Evolutionary conservation across 1,284 basidiomycete genomes (phyloP).

Genomic region (Vanrija humicola): DNA sequence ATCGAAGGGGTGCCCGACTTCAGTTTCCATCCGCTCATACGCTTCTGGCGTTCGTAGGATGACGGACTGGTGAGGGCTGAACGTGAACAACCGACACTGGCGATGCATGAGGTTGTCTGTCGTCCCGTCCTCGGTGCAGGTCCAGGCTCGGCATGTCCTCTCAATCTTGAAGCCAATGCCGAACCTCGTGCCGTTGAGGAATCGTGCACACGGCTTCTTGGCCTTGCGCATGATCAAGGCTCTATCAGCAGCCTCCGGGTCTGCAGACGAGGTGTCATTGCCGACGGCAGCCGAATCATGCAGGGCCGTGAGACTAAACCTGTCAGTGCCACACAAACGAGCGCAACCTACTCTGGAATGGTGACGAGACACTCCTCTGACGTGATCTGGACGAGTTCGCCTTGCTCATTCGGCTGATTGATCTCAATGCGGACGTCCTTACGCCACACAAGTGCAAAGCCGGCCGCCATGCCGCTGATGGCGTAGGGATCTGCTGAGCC

Average conservation of each 20-base stretch:
- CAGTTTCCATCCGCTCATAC: constrained; percentile 42
- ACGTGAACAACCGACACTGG: constrained; percentile 74
- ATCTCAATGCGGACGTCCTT: constrained; percentile 71
- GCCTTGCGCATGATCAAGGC: constrained; percentile 29
- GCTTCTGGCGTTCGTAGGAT: constrained; percentile 57
- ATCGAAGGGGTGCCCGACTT: constrained; percentile 56
- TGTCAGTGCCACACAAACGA: not conserved
- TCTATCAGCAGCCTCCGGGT: constrained; percentile 18
- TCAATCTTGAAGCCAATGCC: constrained; percentile 83
- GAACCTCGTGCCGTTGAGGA: constrained; percentile 84
- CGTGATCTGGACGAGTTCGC: constrained; percentile 77
- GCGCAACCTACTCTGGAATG: constrained; percentile 70
- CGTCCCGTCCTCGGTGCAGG: constrained; percentile 64
- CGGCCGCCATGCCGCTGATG: constrained; percentile 71
- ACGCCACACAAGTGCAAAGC: constrained; percentile 84
- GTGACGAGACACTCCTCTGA: constrained; percentile 76
- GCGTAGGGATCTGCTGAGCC: constrained; percentile 81
- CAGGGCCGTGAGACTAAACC: constrained; percentile 48
- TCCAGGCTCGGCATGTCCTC: constrained; percentile 69
- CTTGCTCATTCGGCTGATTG: constrained; percentile 67
- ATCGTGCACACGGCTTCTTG: constrained; percentile 68
- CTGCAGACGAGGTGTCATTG: not conserved
- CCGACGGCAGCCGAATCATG: constrained; percentile 53
- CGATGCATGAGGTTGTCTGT: constrained; percentile 62
- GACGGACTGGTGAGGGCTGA: constrained; percentile 78